Evolutionary conservation across 495 filamentous ascomycete genomes (phyloP).

Genomic region (Neurospora tetraspora): DNA sequence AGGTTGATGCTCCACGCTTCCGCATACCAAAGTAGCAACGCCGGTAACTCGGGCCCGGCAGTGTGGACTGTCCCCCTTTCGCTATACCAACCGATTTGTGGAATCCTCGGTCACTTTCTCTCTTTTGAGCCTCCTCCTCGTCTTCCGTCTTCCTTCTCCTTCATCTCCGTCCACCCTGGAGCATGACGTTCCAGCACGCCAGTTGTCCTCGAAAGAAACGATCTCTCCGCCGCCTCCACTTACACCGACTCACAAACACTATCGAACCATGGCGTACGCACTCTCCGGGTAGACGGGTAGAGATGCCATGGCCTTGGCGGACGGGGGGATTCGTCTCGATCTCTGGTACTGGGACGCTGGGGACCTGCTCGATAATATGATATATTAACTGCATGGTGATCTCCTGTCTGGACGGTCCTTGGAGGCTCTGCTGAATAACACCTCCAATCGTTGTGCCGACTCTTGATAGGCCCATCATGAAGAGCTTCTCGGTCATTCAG

Average conservation of each 20-base stretch:
- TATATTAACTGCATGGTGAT: conserved; percentile 14
- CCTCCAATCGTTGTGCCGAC: background rate
- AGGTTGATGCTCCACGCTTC: conserved; percentile 14
- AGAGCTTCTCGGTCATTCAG: conserved; percentile 19
- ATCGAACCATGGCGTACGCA: background rate
- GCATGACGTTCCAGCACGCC: conserved; percentile 1
- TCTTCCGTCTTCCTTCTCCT: background rate
- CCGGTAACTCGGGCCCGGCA: conserved; percentile 13
- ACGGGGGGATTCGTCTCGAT: background rate
- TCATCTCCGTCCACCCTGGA: conserved; percentile 4
- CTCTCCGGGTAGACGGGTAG: conserved; percentile 8
- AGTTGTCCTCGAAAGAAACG: background rate
- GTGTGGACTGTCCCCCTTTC: background rate
- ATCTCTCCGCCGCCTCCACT: background rate
- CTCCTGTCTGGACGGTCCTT: background rate
- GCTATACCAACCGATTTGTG: conserved; percentile 11
- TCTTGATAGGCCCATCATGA: conserved; percentile 16
- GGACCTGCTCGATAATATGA: background rate
- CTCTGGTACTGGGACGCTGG: conserved; percentile 1
- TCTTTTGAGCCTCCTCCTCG: background rate
- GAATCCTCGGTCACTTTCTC: conserved; percentile 3
- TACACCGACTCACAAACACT: background rate
- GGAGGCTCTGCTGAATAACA: conserved; percentile 6
- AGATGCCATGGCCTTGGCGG: background rate
- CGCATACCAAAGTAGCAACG: conserved; percentile 9